Conservation (phyloP, 805 yeast species). For the Ogataea polymorpha region DNA sequence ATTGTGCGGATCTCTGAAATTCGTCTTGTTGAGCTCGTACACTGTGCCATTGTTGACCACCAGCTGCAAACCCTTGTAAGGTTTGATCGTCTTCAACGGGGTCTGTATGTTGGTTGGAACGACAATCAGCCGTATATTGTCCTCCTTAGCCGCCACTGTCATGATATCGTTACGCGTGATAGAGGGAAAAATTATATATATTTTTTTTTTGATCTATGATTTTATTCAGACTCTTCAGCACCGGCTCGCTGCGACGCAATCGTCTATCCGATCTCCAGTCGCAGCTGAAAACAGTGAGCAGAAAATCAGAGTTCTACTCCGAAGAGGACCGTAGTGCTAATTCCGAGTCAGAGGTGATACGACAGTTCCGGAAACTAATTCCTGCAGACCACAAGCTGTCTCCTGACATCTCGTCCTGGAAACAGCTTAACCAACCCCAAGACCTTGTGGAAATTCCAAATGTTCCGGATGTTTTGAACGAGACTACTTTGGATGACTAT, state of each 20-base stretch:
- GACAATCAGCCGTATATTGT: constrained; percentile 9
- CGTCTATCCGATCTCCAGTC: neutral
- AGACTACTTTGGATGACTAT: constrained; percentile 6
- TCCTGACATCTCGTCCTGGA: constrained; percentile 5
- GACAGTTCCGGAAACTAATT: constrained; percentile 8
- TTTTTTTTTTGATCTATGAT: neutral
- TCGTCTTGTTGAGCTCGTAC: constrained; percentile 40
- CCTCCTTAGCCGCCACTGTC: neutral
- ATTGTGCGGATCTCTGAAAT: constrained; percentile 35
- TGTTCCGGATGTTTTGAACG: constrained; percentile 11
- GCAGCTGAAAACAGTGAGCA: neutral
- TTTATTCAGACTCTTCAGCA: neutral
- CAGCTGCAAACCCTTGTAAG: constrained; percentile 12
- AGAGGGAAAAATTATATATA: neutral
- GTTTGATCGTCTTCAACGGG: neutral
- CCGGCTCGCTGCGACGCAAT: constrained; percentile 1
- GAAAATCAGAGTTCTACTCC: constrained; percentile 8
- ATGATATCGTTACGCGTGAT: neutral
- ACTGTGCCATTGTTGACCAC: constrained; percentile 23
- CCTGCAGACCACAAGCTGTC: neutral
- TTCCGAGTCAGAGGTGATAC: constrained; percentile 16
- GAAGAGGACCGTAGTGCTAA: constrained; percentile 5
- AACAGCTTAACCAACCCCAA: constrained; percentile 1
- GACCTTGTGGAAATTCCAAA: constrained; percentile 10
- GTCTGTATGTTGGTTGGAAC: constrained; percentile 10